phyloP scores from a whole-genome alignment of 2,329 filamentous ascomycete genomes.

The Pseudogymnoascus pannorum region DNA sequence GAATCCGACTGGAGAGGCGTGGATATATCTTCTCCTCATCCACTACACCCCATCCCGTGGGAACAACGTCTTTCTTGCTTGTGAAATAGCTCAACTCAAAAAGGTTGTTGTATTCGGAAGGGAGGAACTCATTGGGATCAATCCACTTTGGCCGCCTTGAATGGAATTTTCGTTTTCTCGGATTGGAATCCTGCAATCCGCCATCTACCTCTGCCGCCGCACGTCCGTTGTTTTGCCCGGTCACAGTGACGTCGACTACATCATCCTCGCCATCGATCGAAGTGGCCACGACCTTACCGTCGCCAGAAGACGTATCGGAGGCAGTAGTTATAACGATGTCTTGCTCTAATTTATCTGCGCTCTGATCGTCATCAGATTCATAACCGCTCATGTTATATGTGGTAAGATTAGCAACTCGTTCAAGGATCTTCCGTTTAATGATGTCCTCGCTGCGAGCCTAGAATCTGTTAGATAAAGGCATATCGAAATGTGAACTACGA shows the following conservation, averaged over 20 bases:
- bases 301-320: constrained; percentile 58
- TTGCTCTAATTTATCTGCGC: constrained; percentile 50
- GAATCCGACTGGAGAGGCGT: constrained; percentile 41
- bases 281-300: constrained; percentile 63
- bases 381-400: constrained; percentile 58
- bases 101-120: constrained; percentile 56
- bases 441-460: constrained; percentile 53
- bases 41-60: constrained; percentile 61
- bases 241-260: constrained; percentile 85
- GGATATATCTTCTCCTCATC: constrained; percentile 50
- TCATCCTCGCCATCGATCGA: constrained; percentile 87
- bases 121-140: constrained; percentile 49
- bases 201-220: constrained; percentile 11
- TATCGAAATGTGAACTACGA: constrained; percentile 18
- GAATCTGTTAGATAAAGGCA: constrained; percentile 31
- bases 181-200: neutral
- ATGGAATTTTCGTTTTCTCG: neutral
- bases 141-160: constrained; percentile 44
- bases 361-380: constrained; percentile 23
- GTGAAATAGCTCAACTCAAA: constrained; percentile 69
- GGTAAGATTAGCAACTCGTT: constrained; percentile 68
- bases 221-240: constrained; percentile 41
- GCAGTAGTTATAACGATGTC: constrained; percentile 61
- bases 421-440: constrained; percentile 74
- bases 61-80: constrained; percentile 47